Conservation (phyloP, 176 grass and related monocot genomes). For the Musa acuminata region DNA sequence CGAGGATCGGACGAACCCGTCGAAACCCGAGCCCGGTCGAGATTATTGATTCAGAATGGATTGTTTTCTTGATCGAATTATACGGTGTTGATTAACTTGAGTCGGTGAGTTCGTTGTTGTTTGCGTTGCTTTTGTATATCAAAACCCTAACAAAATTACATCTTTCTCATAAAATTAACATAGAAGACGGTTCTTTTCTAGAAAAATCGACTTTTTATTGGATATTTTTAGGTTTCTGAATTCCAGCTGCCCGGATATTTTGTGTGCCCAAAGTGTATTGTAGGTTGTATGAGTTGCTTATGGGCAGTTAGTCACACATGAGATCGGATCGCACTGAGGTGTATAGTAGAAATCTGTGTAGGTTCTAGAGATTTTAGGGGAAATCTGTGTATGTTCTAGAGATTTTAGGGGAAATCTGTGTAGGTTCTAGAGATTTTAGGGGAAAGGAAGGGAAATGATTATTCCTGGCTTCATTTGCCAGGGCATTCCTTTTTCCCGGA, state of each 20-base stretch:
- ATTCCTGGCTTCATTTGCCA: no score
- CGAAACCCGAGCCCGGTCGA: not conserved
- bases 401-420: no score
- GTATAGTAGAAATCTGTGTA: no score
- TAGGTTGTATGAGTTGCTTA: not conserved
- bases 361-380: no score
- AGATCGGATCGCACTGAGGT: no score
- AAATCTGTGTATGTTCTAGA: no score
- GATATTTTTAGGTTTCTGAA: not conserved
- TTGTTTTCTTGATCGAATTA: not conserved
- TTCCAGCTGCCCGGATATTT: not conserved
- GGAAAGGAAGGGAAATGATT: no score
- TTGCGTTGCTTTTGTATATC: not conserved
- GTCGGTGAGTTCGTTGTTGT: not conserved
- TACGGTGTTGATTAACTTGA: not conserved
- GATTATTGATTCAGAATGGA: not conserved
- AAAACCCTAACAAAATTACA: not conserved
- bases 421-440: no score
- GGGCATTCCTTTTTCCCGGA: no score
- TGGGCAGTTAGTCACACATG: not conserved
- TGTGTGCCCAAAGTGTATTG: not conserved
- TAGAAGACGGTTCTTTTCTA: not conserved
- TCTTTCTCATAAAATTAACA: not conserved
- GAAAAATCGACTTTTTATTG: not conserved
- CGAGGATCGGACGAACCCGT: not conserved